Evolutionary conservation across 73 alveolate species (phyloP), one percentile per base, ranked within the genome.

Genomic region (Halteria grandinella): DNA sequence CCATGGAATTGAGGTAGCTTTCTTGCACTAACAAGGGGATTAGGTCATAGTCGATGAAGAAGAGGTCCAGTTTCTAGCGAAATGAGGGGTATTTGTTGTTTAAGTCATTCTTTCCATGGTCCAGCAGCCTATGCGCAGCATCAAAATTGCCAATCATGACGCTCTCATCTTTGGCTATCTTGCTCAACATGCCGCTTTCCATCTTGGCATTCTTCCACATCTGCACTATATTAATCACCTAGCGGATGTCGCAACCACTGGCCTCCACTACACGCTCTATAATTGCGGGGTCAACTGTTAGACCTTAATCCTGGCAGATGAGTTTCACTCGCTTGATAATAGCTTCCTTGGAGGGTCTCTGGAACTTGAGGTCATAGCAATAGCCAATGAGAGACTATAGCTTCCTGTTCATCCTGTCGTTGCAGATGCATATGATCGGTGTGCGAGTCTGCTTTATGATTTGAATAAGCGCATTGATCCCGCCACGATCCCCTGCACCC

Each of bases 401-500:
- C 64, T 94, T 95, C 45, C 88, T 79, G 73, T 88, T 90, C 59
- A 77, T 83, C 45, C 98, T 86, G 84, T 97, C 99, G 62, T 97
- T 97, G 73, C 98, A 93, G 31, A 97, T 95, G 62, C 99, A 97
- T 49, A 97, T 94, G 15, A 97, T 92, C 3, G 99, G 99, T 10
- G 95, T 94, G 58, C 92, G 89, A 0, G 99, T 95, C 41, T 76
- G 49, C 69, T 95, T 97, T 8, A 97, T 97, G 49, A 96, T 90
- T 57, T 95, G 95, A 20, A 95, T 90, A 14, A 97, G 69, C 6
- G 99, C 99, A 10, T 90, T 55, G 37, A 89, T 87, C 12, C 99
- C 99, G 5, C 99, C 99, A 41, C 98, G 82, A 59, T 97, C 99
- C 28, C 97, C 97, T 7, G 97, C 99, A 49, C 98, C 93, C 93